These are phyloP conservation scores for Pythium dissimile DNA, from an alignment of 352 stramenopile species.

Conservation along the genomic window DNA sequence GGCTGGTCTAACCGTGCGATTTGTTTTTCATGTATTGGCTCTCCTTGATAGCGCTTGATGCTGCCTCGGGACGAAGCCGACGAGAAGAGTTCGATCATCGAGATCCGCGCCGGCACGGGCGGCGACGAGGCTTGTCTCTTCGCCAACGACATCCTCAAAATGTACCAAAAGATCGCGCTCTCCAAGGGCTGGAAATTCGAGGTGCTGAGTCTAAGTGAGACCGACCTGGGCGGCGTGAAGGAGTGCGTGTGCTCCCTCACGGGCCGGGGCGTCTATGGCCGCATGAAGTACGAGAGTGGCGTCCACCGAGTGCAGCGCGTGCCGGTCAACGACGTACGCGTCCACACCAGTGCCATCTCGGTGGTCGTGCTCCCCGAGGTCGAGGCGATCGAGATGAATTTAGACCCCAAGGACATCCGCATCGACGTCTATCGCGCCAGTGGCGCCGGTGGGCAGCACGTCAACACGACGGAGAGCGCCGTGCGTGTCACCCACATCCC, in stretches of 20 bases:
- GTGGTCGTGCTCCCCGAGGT: constrained; percentile 95
- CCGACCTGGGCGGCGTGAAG: constrained; percentile 81
- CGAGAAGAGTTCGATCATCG: constrained; percentile 96
- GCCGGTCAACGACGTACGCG: constrained; percentile 93
- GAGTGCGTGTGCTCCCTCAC: constrained; percentile 73
- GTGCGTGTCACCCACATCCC: constrained; percentile 97
- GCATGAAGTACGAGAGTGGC: constrained; percentile 97
- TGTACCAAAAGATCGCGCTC: constrained; percentile 90
- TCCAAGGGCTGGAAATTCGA: constrained; percentile 90
- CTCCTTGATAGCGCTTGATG: constrained; percentile 48
- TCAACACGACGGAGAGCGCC: constrained; percentile 99
- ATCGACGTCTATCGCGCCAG: constrained; percentile 97
- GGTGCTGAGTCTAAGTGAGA: constrained; percentile 83
- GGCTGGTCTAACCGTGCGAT: neutral
- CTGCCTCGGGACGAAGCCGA: constrained; percentile 86
- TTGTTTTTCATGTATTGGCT: neutral
- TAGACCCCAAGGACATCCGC: constrained; percentile 95
- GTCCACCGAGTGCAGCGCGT: constrained; percentile 98
- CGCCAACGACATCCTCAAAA: constrained; percentile 90
- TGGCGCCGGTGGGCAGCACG: constrained; percentile 97
- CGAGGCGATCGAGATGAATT: constrained; percentile 82
- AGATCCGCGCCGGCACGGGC: constrained; percentile 95
- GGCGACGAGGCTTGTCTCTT: constrained; percentile 97
- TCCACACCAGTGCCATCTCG: constrained; percentile 98
- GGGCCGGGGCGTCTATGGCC: constrained; percentile 90